These are phyloP conservation scores for Metarhizium anisopliae DNA, from an alignment of 2,329 filamentous ascomycete genomes.

Conservation along the genomic window DNA sequence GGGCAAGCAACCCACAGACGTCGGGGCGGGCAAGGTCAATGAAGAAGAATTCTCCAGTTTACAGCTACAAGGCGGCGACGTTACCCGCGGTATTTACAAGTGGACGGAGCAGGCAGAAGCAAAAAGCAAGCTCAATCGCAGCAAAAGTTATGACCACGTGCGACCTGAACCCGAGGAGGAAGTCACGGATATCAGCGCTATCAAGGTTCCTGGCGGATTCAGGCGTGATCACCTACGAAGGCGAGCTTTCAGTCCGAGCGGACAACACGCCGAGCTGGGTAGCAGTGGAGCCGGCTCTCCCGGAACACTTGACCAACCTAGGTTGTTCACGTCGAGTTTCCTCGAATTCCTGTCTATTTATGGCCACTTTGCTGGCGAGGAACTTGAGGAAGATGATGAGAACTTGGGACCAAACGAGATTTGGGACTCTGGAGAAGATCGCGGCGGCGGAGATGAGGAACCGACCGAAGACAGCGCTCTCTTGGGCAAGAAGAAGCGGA, in stretches of 20 bases:
- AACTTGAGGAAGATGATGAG: slow-evolving; percentile 94
- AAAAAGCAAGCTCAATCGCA: slow-evolving; percentile 60
- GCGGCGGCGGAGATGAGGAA: slow-evolving; percentile 61
- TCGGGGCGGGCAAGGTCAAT: slow-evolving; percentile 30
- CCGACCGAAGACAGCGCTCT: slow-evolving; percentile 84
- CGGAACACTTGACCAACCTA: slow-evolving; percentile 22
- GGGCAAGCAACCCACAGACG: slow-evolving; percentile 43
- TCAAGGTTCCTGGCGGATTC: slow-evolving; percentile 90
- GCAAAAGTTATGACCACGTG: slow-evolving; percentile 77
- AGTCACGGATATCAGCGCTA: slow-evolving; percentile 75
- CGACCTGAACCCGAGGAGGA: slow-evolving; percentile 73
- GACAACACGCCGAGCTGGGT: slow-evolving; percentile 18
- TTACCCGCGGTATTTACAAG: slow-evolving; percentile 89
- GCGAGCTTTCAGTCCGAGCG: slow-evolving; percentile 53
- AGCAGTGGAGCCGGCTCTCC: slow-evolving; percentile 27
- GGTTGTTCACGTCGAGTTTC: slow-evolving; percentile 82
- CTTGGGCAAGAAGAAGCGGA: slow-evolving; percentile 64
- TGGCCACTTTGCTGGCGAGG: slow-evolving; percentile 94
- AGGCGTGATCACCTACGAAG: slow-evolving; percentile 81
- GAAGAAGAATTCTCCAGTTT: slow-evolving; percentile 90
- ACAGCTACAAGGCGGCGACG: slow-evolving; percentile 85
- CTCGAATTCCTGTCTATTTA: slow-evolving; percentile 93
- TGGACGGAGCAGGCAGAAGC: slow-evolving; percentile 87
- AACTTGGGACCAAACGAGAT: slow-evolving; percentile 81
- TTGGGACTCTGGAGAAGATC: slow-evolving; percentile 70